Conservation (phyloP, 1,284 basidiomycete genomes). For the Leccinum pachyderme region DNA sequence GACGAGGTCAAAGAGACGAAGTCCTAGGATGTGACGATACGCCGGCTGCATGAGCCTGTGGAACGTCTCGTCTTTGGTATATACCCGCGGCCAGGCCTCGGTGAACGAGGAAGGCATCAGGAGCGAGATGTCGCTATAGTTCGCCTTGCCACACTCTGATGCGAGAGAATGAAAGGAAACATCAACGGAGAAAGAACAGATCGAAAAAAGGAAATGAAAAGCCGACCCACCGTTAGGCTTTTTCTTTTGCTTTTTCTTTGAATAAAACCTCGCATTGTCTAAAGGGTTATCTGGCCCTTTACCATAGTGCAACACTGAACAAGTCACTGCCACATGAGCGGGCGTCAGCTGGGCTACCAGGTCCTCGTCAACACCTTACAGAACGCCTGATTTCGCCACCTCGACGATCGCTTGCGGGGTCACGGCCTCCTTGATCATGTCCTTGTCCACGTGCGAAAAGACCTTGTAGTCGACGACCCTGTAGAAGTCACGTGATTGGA, state of each 20-base stretch:
- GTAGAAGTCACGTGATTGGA: constrained; percentile 65
- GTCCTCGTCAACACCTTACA: constrained; percentile 28
- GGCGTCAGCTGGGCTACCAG: constrained; percentile 39
- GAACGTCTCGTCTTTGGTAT: constrained; percentile 56
- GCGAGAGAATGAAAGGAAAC: not conserved
- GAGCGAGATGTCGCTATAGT: constrained; percentile 57
- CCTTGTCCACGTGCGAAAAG: no score
- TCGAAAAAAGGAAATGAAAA: no score
- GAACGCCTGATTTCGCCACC: constrained; percentile 17
- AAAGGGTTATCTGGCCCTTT: constrained; percentile 71
- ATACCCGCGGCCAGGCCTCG: constrained; percentile 64
- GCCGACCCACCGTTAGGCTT: constrained; percentile 44
- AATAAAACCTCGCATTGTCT: constrained; percentile 68
- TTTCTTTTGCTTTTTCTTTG: constrained; percentile 46
- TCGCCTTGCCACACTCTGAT: constrained; percentile 45
- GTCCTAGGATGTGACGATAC: constrained; percentile 52
- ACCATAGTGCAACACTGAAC: constrained; percentile 67
- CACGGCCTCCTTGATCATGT: constrained; percentile 41
- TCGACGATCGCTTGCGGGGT: constrained; percentile 56
- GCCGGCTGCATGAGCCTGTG: constrained; percentile 64
- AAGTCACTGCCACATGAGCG: constrained; percentile 62
- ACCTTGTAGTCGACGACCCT: constrained; percentile 65
- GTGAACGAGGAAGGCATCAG: constrained; percentile 61
- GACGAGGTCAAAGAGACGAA: constrained; percentile 21
- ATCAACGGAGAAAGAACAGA: not conserved